Evolutionary conservation across 495 filamentous ascomycete species (phyloP), one percentile per base, ranked within the genome.

Genomic region (Talaromyces stipitatus): DNA sequence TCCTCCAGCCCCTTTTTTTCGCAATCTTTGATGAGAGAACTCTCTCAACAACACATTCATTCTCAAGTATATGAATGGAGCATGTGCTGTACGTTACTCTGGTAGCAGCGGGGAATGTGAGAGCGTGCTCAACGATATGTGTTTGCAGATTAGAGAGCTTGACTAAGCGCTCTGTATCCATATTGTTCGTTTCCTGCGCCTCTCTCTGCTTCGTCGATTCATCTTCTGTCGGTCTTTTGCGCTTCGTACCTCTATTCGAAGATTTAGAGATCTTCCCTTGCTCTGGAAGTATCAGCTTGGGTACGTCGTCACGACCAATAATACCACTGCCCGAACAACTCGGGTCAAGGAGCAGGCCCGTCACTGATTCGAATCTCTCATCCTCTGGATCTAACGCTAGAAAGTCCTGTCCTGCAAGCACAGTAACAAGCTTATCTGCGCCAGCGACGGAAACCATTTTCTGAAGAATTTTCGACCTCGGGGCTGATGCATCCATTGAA

Each of bases 321-420:
- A 98, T 98, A 0, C 94, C 94, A 65, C 89, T 95, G 1, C 94
- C 94, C 1, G 91, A 95, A 63, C 94, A 98, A 61, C 88, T 92
- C 0, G 94, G 94, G 68, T 98, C 95, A 0, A 98, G 80, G 3
- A 98, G 72, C 23, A 98, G 69, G 11, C 85, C 86, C 0, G 82
- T 79, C 4, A 96, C 89, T 10, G 80, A 72, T 9, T 67, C 66
- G 58, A 84, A 81, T 6, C 71, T 74, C 2, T 62, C 43, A 43
- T 79, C 76, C 8, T 68, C 58, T 0, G 92, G 90, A 60, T 91
- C 78, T 1, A 87, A 72, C 4, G 79, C 82, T 3, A 97, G 72
- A 64, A 97, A 97, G 63, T 98, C 92, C 56, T 85, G 78, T 0
- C 85, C 86, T 0, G 76, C 78, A 48, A 84, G 78, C 9, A 97